Base-by-base conservation (phyloP, 2,329 filamentous ascomycete species). In the Penicillium nordicum region DNA sequence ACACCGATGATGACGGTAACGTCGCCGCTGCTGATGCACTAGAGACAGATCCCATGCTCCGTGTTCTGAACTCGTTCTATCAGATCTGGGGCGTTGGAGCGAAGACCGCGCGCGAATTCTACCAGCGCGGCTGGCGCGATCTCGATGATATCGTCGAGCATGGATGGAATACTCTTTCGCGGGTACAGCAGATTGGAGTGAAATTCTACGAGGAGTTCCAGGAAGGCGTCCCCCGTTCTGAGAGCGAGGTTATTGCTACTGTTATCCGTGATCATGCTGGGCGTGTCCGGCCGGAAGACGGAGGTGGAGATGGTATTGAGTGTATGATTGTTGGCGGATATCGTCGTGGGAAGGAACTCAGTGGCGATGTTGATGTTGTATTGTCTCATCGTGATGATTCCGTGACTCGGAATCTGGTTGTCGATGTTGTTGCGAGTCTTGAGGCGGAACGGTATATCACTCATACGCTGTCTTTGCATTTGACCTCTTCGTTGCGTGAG, bases 11-110 rank as follows among this genome's bases (percentile, higher is more conserved):
- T 1, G 80, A 81, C 0, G 87, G 85, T 0, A 78, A 74, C 16
- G 76, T 96, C 5, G 69, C 79, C 36, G 89, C 90, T 25, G 86
- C 87, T 0, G 76, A 82, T 8, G 82, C 85, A 4, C 82, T 89
- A 1, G 82, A 88, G 49, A 74, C 76, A 0, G 86, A 96, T 63
- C 78, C 84, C 12, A 83, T 81, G 55, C 79, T 94, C 56, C 79
- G 80, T 21, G 80, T 86, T 0, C 74, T 97, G 4, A 79, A 84
- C 43, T 71, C 81, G 0, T 97, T 97, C 72, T 89, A 89, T 74
- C 80, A 88, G 5, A 95, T 97, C 55, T 96, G 91, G 89, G 93
- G 92, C n/a, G 91, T 97, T 0, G 93, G 89, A 0, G 87, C 88
- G 2, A 85, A 84, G 12, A 94, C 88, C 0, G 92, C 93, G 0